These are phyloP conservation scores for Amaranthus tricolor DNA, from an alignment of 179 eudicot species.

Conservation along the genomic window DNA sequence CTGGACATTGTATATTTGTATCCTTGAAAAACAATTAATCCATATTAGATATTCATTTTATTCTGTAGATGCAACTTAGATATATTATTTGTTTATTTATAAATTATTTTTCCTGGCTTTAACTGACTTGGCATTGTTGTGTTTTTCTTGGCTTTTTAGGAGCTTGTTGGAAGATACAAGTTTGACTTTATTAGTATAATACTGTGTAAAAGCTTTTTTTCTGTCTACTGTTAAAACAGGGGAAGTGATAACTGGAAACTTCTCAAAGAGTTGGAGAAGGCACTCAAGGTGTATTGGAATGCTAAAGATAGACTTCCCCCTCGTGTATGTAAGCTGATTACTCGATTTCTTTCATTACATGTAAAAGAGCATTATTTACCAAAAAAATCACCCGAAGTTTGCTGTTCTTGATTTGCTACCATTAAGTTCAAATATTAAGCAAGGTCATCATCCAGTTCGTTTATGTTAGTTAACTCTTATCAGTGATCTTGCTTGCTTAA, in stretches of 20 bases:
- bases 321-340: conserved; percentile 56
- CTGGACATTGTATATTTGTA: not conserved
- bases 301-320: conserved; percentile 95
- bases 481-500: not conserved
- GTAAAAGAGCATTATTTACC: not conserved
- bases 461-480: not conserved
- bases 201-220: not conserved
- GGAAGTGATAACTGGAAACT: conserved; percentile 85
- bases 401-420: not conserved
- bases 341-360: not conserved
- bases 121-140: not conserved
- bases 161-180: not conserved
- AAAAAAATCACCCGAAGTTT: not conserved
- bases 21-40: not conserved
- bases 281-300: conserved; percentile 72
- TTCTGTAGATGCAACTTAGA: not conserved
- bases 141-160: not conserved
- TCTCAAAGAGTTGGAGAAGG: conserved; percentile 90
- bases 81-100: not conserved
- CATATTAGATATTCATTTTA: not conserved
- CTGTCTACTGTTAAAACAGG: conserved; percentile 32
- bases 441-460: not conserved
- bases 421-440: not conserved
- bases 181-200: not conserved
- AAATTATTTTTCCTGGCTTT: not conserved